A percentile compares a stretch with the other conserved stretches of the same genome.
phyloP scores from a whole-genome alignment of 345 rosid genomes.

The Citrus cavaleriei region DNA sequence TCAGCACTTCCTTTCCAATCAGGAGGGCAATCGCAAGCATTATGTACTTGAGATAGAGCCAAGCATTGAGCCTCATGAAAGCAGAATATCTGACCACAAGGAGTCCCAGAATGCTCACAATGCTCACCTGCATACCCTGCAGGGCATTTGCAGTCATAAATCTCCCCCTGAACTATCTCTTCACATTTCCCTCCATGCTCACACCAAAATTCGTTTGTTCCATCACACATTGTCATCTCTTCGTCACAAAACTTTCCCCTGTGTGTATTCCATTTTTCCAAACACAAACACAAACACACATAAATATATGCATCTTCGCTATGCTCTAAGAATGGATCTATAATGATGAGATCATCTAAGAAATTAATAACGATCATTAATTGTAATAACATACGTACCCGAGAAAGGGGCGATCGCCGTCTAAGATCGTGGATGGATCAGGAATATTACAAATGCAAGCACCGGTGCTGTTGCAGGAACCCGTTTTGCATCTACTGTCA shows the following conservation, averaged over 20 bases:
- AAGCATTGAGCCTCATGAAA: constrained; percentile 25
- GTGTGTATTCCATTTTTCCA: neutral
- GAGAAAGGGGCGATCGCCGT: constrained; percentile 33
- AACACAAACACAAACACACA: neutral
- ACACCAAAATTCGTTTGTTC: constrained; percentile 38
- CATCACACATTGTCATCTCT: constrained; percentile 43
- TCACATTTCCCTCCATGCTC: constrained; percentile 29
- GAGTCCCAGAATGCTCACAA: constrained; percentile 20
- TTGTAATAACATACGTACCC: constrained; percentile 13
- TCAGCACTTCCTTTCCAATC: constrained; percentile 29
- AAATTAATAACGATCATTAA: too few species aligned
- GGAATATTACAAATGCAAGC: constrained; percentile 31
- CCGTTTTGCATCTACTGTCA: constrained; percentile 18
- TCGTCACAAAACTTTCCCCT: constrained; percentile 31
- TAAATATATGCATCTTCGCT: neutral
- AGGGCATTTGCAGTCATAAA: constrained; percentile 27
- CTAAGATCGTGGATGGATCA: constrained; percentile 34
- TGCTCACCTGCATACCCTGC: constrained; percentile 18
- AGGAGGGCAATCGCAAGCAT: constrained; percentile 19
- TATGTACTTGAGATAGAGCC: neutral
- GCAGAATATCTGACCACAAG: constrained; percentile 25
- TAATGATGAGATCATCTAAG: neutral
- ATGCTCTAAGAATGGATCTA: neutral
- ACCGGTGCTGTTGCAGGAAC: constrained; percentile 17
- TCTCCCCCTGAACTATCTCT: constrained; percentile 38